Evolutionary conservation across 177 flowering plant species (phyloP), one percentile per base, ranked within the genome.

Genomic region (Vitis hybrid): DNA sequence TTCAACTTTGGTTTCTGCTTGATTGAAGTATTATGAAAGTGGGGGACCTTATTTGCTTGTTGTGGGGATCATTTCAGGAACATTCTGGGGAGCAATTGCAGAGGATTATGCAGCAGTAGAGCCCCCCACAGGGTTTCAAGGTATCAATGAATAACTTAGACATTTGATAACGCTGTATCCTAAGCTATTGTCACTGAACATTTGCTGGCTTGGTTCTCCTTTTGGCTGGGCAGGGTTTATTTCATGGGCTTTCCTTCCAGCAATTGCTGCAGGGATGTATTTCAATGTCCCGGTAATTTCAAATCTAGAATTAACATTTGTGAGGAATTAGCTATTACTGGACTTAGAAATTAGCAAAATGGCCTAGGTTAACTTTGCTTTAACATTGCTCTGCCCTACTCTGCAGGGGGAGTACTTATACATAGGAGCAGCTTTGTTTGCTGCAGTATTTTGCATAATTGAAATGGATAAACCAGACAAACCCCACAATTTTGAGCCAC

Each of bases 401-500:
- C 40, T 34, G n/a, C 78, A 92, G 98, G 92, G 93, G 69, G 98
- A 91, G 82, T 94, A 89, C 80, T 64, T 94, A 77, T 92, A 75
- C 82, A 88, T 90, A 52, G 97, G 93, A 75, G 97, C 98, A 56
- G 97, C 86, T 11, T 19, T 91, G 7, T 94, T 88, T 71, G 82
- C 85, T 9, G 84, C 83, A 34, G 70, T 92, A 18, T 94, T 92
- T 70, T 84, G 90, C 79, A 80, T 83, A 18, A 94, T 92, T 13
- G 97, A 94, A 86, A 86, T 92, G 89, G 87, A 83, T 68, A 94
- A 94, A 79, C 98, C 97, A 1, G 93, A 88, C 66, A 66, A 94
- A 63, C 89, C 98, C 10, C 93, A 94, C 75, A 86, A 94, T 85
- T 94, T 94, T 69, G 97, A 92, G 65, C 97, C 98, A 13, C 87